Conservation (phyloP, 805 yeast genomes). For the Kluyveromyces wickerhamii region DNA sequence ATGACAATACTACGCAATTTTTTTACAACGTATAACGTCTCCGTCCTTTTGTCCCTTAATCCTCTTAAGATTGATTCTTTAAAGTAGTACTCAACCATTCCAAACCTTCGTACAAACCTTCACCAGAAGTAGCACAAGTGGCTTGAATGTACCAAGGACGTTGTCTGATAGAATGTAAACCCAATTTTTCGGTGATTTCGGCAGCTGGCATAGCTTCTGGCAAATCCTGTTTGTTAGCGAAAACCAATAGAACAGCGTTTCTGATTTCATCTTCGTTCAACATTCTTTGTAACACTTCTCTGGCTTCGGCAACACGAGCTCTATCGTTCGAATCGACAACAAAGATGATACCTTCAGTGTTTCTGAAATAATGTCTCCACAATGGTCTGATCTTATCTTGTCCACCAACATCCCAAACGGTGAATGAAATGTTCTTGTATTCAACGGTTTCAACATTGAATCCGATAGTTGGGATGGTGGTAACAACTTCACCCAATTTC, state of each 20-base stretch:
- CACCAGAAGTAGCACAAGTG: conserved; percentile 98
- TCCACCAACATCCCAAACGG: conserved; percentile 99
- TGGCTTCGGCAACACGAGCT: conserved; percentile 95
- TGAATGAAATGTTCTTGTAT: conserved; percentile 92
- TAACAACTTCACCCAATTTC: conserved; percentile 91
- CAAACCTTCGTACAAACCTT: conserved; percentile 95
- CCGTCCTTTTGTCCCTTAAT: no score
- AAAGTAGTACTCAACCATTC: conserved; percentile 93
- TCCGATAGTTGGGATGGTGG: conserved; percentile 95
- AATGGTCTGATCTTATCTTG: conserved; percentile 97
- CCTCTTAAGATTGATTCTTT: conserved; percentile 49
- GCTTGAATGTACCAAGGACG: conserved; percentile 99
- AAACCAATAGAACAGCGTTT: conserved; percentile 89
- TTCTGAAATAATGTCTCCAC: conserved; percentile 98
- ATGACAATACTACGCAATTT: no score
- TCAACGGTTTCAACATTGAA: conserved; percentile 97
- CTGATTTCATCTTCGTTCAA: conserved; percentile 96
- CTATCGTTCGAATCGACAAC: conserved; percentile 98
- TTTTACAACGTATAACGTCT: no score
- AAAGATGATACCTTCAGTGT: conserved; percentile 96
- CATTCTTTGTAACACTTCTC: conserved; percentile 98
- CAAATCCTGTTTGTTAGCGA: conserved; percentile 97
- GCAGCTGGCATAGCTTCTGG: conserved; percentile 99
- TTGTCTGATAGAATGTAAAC: conserved; percentile 94
- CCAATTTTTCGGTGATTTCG: conserved; percentile 94